Evolutionary conservation across 2,329 filamentous ascomycete genomes (phyloP).

Genomic region (Xenosphaeropsis pyriputrescens): DNA sequence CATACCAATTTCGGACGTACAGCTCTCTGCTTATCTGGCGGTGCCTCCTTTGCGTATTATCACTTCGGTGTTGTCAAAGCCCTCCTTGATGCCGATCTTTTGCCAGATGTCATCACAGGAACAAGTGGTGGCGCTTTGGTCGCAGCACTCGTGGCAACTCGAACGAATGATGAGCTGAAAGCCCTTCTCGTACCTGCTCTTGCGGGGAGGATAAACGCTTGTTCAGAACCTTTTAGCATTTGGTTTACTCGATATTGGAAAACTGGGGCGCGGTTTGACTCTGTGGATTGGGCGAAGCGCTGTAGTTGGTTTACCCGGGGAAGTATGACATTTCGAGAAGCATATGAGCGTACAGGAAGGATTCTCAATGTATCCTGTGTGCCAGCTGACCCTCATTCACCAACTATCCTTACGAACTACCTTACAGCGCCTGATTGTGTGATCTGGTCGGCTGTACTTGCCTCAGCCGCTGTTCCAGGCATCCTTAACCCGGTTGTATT

Average conservation of each 20-base stretch:
- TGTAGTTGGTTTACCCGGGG: constrained; percentile 85
- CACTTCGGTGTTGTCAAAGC: constrained; percentile 90
- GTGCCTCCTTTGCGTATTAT: constrained; percentile 91
- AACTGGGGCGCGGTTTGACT: constrained; percentile 89
- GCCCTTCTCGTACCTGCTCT: constrained; percentile 73
- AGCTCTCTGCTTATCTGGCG: constrained; percentile 83
- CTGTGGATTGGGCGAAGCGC: constrained; percentile 74
- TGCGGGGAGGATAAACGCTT: constrained; percentile 73
- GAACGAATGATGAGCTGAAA: constrained; percentile 84
- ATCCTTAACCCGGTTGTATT: constrained; percentile 92
- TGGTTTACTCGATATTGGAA: constrained; percentile 82
- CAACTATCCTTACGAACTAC: constrained; percentile 78
- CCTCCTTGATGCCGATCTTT: constrained; percentile 67
- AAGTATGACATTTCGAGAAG: constrained; percentile 87
- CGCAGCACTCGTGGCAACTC: constrained; percentile 72
- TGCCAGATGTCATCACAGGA: constrained; percentile 91
- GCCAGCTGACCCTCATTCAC: constrained; percentile 87
- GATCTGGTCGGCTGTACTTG: constrained; percentile 92
- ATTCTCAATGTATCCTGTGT: constrained; percentile 95
- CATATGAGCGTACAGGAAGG: constrained; percentile 83
- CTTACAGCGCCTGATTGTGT: constrained; percentile 92
- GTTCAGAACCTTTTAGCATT: constrained; percentile 58
- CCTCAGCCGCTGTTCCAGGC: constrained; percentile 87
- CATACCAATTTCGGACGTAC: constrained; percentile 86
- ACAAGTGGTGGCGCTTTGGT: constrained; percentile 90